Percentiles rank a stretch among this genome's conserved stretches.
These are phyloP conservation scores for Tetrapisispora fleetii DNA, from an alignment of 805 yeast species.

Conservation along the genomic window DNA sequence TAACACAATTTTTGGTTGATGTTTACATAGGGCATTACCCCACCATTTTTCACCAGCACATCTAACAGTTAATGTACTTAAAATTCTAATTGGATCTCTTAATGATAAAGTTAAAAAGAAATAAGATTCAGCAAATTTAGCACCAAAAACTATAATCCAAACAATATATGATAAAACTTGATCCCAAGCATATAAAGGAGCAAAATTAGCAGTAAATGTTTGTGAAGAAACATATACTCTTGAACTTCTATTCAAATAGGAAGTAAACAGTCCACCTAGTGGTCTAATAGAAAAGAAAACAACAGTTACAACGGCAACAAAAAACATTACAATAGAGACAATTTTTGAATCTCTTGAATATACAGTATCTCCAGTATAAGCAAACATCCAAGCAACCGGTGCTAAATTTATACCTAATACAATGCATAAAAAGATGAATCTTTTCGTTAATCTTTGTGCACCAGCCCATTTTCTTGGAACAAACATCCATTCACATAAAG, in stretches of 20 bases:
- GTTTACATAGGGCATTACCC: constrained; percentile 58
- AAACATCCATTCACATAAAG: constrained; percentile 85
- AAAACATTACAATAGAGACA: constrained; percentile 78
- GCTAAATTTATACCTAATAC: constrained; percentile 67
- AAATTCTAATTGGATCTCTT: constrained; percentile 88
- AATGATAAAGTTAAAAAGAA: constrained; percentile 80
- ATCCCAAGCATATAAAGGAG: constrained; percentile 72
- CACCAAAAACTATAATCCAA: constrained; percentile 82
- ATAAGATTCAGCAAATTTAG: constrained; percentile 84
- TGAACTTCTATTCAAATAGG: constrained; percentile 79
- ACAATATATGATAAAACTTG: constrained; percentile 90
- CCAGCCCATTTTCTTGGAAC: constrained; percentile 99
- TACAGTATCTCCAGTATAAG: constrained; percentile 58
- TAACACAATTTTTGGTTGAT: constrained; percentile 79
- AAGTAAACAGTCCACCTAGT: constrained; percentile 88
- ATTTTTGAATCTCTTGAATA: constrained; percentile 62
- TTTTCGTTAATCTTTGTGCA: constrained; percentile 88
- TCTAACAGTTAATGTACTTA: constrained; percentile 80
- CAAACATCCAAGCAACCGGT: constrained; percentile 77
- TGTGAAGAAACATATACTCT: constrained; percentile 88
- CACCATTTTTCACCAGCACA: constrained; percentile 94
- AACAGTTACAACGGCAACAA: constrained; percentile 75
- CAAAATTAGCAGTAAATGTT: constrained; percentile 88
- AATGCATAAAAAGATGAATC: constrained; percentile 62
- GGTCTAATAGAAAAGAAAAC: constrained; percentile 90